A percentile compares a stretch with the other conserved stretches of the same genome.
Evolutionary conservation across 495 filamentous ascomycete genomes (phyloP).

Genomic region (Delitschia confertaspora): DNA sequence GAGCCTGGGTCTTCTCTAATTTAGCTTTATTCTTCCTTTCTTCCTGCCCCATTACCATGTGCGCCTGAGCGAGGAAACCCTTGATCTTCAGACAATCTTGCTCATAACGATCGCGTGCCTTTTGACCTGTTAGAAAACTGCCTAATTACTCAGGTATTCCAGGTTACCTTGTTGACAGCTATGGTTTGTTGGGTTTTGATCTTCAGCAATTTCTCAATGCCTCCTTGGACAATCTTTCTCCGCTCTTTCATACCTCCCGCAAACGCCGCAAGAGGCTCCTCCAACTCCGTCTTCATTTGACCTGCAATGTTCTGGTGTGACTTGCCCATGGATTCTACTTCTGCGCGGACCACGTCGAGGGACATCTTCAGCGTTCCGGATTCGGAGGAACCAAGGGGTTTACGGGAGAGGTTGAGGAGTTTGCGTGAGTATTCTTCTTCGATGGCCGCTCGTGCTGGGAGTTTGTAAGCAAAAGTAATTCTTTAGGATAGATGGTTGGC

Average conservation of each 20-base stretch:
- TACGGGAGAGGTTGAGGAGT: conserved; percentile 73
- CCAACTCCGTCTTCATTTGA: conserved; percentile 96
- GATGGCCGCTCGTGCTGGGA: conserved; percentile 70
- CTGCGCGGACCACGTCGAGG: conserved; percentile 75
- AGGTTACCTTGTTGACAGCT: conserved; percentile 72
- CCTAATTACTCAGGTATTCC: neutral
- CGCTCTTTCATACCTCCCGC: conserved; percentile 89
- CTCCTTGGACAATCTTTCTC: conserved; percentile 87
- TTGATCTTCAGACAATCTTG: conserved; percentile 98
- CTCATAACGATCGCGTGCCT: conserved; percentile 89
- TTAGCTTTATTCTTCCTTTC: conserved; percentile 98
- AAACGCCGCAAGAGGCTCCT: conserved; percentile 88
- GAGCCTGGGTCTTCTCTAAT: conserved; percentile 96
- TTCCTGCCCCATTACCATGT: conserved; percentile 99
- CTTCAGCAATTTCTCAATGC: conserved; percentile 89
- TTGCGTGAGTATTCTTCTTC: conserved; percentile 98
- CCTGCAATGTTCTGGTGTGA: conserved; percentile 78
- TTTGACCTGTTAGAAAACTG: conserved; percentile 23
- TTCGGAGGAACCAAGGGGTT: conserved; percentile 84
- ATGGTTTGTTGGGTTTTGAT: conserved; percentile 85
- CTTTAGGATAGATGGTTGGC: neutral
- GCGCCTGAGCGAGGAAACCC: conserved; percentile 93
- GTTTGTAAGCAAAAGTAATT: conserved; percentile 14
- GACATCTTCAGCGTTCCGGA: conserved; percentile 72
- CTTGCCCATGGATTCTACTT: conserved; percentile 92